Conservation (phyloP, 2,329 filamentous ascomycete genomes). For the Rutstroemia sp. region DNA sequence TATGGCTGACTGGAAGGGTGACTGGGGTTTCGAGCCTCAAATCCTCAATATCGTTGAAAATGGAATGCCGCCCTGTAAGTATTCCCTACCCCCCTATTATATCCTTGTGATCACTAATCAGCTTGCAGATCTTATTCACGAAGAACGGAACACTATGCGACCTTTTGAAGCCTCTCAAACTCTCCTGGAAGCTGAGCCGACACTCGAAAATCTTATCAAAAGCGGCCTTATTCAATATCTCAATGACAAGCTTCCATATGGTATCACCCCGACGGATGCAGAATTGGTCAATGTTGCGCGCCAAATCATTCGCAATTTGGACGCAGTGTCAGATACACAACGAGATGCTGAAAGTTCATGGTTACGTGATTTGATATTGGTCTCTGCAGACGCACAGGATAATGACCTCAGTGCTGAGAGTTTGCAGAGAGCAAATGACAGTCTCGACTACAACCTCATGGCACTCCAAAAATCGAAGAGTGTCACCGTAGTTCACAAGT, state of each 20-base stretch:
- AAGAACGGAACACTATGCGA: conserved; percentile 50
- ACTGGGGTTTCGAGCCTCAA: conserved; percentile 58
- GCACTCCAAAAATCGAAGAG: background rate
- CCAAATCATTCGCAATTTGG: conserved; percentile 48
- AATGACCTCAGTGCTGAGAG: background rate
- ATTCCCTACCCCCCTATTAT: conserved; percentile 16
- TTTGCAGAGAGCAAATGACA: background rate
- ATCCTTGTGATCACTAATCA: conserved; percentile 21
- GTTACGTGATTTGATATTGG: conserved; percentile 53
- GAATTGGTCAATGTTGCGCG: conserved; percentile 53
- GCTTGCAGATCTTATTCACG: conserved; percentile 51
- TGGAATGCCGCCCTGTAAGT: conserved; percentile 57
- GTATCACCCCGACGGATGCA: conserved; percentile 39
- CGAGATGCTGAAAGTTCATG: conserved; percentile 38
- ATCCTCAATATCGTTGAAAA: conserved; percentile 59
- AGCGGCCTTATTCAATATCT: conserved; percentile 47
- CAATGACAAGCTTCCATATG: conserved; percentile 37
- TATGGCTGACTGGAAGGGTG: conserved; percentile 64
- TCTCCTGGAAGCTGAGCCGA: conserved; percentile 41
- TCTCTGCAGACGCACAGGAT: conserved; percentile 18
- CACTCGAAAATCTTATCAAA: conserved; percentile 56
- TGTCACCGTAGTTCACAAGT: conserved; percentile 1
- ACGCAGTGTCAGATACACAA: conserved; percentile 36
- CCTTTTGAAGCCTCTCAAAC: conserved; percentile 40
- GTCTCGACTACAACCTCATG: background rate